phyloP scores from a whole-genome alignment of 2,329 filamentous ascomycete species.

The Fusarium hostae region DNA sequence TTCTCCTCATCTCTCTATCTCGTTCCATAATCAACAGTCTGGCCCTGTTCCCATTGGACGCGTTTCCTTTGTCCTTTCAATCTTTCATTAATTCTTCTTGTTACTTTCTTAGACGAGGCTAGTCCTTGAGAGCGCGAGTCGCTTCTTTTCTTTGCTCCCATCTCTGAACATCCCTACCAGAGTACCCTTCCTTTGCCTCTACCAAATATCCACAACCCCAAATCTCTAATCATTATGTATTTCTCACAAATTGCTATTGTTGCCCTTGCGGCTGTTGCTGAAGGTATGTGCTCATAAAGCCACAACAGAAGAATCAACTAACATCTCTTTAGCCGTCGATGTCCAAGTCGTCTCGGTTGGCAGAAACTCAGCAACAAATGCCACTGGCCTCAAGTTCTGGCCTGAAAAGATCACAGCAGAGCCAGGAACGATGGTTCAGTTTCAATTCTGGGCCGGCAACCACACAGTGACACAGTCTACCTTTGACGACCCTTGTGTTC shows the following conservation, averaged over 20 bases:
- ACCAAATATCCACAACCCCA: constrained; percentile 24
- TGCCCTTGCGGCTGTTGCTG: constrained; percentile 59
- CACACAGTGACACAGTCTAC: constrained; percentile 83
- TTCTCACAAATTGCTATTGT: constrained; percentile 60
- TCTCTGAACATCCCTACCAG: constrained; percentile 11
- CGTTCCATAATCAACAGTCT: constrained; percentile 43
- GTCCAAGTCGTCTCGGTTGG: constrained; percentile 76
- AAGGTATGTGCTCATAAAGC: constrained; percentile 50
- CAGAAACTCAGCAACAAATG: constrained; percentile 60
- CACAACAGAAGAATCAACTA: background rate
- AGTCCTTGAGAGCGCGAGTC: constrained; percentile 49
- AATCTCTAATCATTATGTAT: constrained; percentile 59
- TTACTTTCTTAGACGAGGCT: constrained; percentile 43
- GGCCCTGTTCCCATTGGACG: constrained; percentile 35
- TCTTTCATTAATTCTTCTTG: constrained; percentile 35
- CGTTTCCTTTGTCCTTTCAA: constrained; percentile 44
- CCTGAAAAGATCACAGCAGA: constrained; percentile 73
- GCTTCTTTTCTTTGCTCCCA: constrained; percentile 32
- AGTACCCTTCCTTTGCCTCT: constrained; percentile 42
- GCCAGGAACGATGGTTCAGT: constrained; percentile 73
- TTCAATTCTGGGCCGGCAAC: constrained; percentile 75
- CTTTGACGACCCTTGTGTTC: constrained; percentile 76
- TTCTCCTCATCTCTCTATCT: constrained; percentile 30
- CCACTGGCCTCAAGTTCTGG: constrained; percentile 66
- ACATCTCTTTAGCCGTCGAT: constrained; percentile 47